These are phyloP conservation scores for Plasmodium relictum DNA, from an alignment of 169 alveolate species.

Conservation along the genomic window DNA sequence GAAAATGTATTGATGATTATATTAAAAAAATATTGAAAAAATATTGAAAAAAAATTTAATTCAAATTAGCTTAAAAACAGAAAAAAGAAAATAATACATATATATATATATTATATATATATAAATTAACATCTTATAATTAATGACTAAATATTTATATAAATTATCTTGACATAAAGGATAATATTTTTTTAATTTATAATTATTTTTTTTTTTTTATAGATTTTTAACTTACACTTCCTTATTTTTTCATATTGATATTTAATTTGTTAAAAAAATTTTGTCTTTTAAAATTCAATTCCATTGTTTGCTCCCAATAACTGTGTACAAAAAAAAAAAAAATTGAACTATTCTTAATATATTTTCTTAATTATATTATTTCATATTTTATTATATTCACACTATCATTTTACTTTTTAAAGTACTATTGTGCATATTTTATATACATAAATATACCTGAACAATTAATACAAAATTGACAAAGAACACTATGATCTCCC, in stretches of 20 bases:
- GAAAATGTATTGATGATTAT: slow-evolving; percentile 18
- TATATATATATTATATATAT: background rate
- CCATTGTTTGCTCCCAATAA: slow-evolving; percentile 69
- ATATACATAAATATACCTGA: slow-evolving; percentile 75
- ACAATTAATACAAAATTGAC: slow-evolving; percentile 86
- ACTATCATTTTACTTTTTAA: background rate
- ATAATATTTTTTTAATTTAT: background rate
- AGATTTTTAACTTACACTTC: background rate
- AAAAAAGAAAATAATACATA: slow-evolving; percentile 21
- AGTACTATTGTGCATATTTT: slow-evolving; percentile 10
- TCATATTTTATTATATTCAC: background rate
- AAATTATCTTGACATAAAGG: slow-evolving; percentile 13
- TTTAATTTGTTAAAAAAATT: background rate
- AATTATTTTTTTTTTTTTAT: slow-evolving; percentile 1
- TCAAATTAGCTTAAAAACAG: slow-evolving; percentile 39
- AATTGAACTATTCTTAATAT: background rate
- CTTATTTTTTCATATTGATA: background rate
- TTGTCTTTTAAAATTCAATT: background rate
- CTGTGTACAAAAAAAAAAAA: slow-evolving; percentile 24
- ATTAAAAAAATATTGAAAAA: slow-evolving; percentile 3
- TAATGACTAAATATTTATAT: background rate
- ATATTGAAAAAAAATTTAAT: slow-evolving; percentile 14
- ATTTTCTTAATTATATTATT: slow-evolving; percentile 6
- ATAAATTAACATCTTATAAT: background rate
- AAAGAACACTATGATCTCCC: slow-evolving; percentile 80